phyloP scores from a whole-genome alignment of 1,139 yeast species.

The Torulaspora globosa region DNA sequence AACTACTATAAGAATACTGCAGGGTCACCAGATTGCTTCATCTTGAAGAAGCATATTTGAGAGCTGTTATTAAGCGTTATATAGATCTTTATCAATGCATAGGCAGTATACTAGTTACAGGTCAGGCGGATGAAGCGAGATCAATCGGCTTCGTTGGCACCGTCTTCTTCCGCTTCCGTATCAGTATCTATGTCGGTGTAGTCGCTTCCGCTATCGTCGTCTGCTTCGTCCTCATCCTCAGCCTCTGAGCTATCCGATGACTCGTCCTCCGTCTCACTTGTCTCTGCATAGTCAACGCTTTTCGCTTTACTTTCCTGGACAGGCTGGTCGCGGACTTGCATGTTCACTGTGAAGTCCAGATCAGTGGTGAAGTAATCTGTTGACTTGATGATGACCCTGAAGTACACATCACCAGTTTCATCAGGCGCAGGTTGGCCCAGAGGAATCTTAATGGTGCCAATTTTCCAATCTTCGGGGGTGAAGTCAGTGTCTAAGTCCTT shows the following conservation, averaged over 20 bases:
- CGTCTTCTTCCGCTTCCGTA: constrained; percentile 40
- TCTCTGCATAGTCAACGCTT: constrained; percentile 20
- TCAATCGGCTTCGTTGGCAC: constrained; percentile 16
- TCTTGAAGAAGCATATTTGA: constrained; percentile 31
- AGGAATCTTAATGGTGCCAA: constrained; percentile 73
- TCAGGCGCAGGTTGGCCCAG: constrained; percentile 70
- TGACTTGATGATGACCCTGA: constrained; percentile 61
- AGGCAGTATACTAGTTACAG: constrained; percentile 8
- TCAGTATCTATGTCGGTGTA: constrained; percentile 45
- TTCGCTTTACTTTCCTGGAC: constrained; percentile 18
- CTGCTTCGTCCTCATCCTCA: constrained; percentile 52
- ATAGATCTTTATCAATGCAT: constrained; percentile 11
- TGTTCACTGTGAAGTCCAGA: constrained; percentile 59
- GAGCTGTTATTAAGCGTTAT: constrained; percentile 2
- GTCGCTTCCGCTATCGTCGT: constrained; percentile 46
- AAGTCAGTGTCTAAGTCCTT: constrained; percentile 29
- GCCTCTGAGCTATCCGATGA: constrained; percentile 47
- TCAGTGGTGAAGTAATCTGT: constrained; percentile 70
- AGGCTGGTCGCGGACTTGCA: constrained; percentile 57
- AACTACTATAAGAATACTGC: constrained; percentile 52
- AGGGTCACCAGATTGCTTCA: constrained; percentile 45
- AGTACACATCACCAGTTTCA: constrained; percentile 55
- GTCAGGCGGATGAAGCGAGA: neutral
- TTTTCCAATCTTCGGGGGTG: constrained; percentile 46
- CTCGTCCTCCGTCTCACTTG: constrained; percentile 38